Percentiles rank a stretch among this genome's conserved stretches.
These are phyloP conservation scores for Saccharomycopsis malanga DNA, from an alignment of 805 yeast genomes.

Conservation along the genomic window DNA sequence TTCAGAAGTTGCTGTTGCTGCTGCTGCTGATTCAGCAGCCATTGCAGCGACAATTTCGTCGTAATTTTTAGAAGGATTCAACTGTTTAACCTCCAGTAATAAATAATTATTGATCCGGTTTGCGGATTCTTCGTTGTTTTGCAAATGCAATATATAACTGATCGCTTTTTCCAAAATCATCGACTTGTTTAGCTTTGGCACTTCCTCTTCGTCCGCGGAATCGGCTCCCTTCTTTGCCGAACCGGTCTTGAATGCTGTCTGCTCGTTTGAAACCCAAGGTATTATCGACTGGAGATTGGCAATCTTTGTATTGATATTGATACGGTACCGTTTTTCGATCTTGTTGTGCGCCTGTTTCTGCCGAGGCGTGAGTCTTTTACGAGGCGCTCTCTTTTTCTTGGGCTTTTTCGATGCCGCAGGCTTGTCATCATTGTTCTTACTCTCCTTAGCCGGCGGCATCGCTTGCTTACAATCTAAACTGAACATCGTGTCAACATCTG, in stretches of 20 bases:
- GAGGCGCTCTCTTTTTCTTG: conserved; percentile 41
- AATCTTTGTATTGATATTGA: conserved; percentile 64
- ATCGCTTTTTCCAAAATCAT: conserved; percentile 65
- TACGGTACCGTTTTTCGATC: conserved; percentile 64
- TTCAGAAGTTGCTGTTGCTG: too few species aligned
- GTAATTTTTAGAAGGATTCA: conserved; percentile 1
- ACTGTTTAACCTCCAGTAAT: conserved; percentile 24
- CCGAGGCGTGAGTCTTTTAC: conserved; percentile 48
- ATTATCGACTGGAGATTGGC: conserved; percentile 60
- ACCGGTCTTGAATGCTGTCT: conserved; percentile 52
- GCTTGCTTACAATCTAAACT: neutral
- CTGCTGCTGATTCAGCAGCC: neutral
- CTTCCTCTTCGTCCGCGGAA: conserved; percentile 19
- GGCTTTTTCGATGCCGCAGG: conserved; percentile 22
- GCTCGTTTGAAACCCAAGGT: conserved; percentile 59
- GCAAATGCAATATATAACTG: conserved; percentile 48
- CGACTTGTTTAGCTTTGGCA: conserved; percentile 51
- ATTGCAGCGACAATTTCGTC: neutral
- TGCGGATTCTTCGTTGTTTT: conserved; percentile 39
- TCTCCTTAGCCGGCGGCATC: neutral
- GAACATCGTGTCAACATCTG: conserved; percentile 30
- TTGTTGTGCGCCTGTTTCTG: conserved; percentile 70
- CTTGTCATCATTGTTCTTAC: neutral
- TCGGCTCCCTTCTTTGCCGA: conserved; percentile 33
- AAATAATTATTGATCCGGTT: conserved; percentile 28